These are phyloP conservation scores for Fraxinus floribunda DNA, from an alignment of 305 asterid species.

Conservation along the genomic window DNA sequence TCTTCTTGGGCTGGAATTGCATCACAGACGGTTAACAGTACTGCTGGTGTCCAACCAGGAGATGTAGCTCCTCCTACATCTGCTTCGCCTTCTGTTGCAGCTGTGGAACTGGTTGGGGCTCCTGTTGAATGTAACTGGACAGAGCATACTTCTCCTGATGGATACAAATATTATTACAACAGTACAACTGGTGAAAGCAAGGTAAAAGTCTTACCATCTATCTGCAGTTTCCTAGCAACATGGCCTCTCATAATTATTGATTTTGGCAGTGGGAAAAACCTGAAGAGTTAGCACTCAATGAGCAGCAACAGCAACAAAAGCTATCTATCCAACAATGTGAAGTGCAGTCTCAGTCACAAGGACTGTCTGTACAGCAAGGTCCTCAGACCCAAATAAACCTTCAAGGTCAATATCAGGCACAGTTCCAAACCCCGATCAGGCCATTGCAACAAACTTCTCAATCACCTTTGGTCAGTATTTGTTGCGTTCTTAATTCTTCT, in stretches of 20 bases:
- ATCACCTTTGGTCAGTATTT: slow-evolving; percentile 48
- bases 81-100: slow-evolving; percentile 32
- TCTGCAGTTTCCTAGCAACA: slow-evolving; percentile 8
- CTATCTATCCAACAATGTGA: slow-evolving; percentile 50
- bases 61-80: slow-evolving; percentile 43
- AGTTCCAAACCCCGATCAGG: slow-evolving; percentile 49
- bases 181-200: slow-evolving; percentile 90
- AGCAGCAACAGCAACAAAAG: slow-evolving; percentile 49
- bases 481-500: slow-evolving; percentile 2
- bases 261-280: slow-evolving; percentile 93
- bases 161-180: slow-evolving; percentile 89
- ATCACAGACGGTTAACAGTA: slow-evolving; percentile 43
- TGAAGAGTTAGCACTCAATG: slow-evolving; percentile 56
- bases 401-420: slow-evolving; percentile 55
- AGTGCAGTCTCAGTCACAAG: slow-evolving; percentile 50
- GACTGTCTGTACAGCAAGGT: slow-evolving; percentile 45
- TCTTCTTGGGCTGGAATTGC: slow-evolving; percentile 60
- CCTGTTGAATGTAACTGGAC: slow-evolving; percentile 69
- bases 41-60: slow-evolving; percentile 41
- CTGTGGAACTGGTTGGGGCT: slow-evolving; percentile 31
- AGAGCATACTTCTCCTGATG: slow-evolving; percentile 92
- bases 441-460: slow-evolving; percentile 66
- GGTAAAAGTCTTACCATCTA: slow-evolving; percentile 40
- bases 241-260: slow-evolving; percentile 21
- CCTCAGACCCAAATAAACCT: slow-evolving; percentile 58